Conservation (phyloP, 306 rosid species). For the Casuarina cunninghamiana region DNA sequence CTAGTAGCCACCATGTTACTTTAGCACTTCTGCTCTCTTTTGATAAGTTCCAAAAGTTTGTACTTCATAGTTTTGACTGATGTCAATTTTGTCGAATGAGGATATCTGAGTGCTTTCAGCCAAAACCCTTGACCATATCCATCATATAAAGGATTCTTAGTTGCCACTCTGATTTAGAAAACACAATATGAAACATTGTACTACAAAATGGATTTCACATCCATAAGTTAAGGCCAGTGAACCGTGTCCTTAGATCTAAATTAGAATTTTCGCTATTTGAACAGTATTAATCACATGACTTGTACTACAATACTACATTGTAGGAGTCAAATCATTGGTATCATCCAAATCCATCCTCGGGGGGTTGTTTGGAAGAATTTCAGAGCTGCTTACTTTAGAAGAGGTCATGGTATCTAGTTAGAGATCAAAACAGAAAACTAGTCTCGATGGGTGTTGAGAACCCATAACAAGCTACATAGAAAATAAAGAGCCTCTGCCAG, state of each 20-base stretch:
- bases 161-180: not conserved
- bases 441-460: not conserved
- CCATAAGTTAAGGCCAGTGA: not conserved
- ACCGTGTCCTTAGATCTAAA: not conserved
- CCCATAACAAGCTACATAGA: not conserved
- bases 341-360: not conserved
- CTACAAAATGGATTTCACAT: not conserved
- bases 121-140: not conserved
- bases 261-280: not conserved
- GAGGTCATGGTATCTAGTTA: not conserved
- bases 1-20: not conserved
- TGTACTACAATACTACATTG: not conserved
- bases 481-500: not conserved
- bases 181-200: not conserved
- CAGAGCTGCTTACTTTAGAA: not conserved
- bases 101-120: not conserved
- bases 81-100: not conserved
- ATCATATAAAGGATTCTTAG: not conserved
- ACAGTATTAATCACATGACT: not conserved
- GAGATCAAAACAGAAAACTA: not conserved
- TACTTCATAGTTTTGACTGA: not conserved
- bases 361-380: not conserved
- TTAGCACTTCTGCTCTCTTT: not conserved
- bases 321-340: not conserved
- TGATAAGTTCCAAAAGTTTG: not conserved